Base-by-base conservation (phyloP, 306 rosid species). In the Fragaria nilgerrensis region DNA sequence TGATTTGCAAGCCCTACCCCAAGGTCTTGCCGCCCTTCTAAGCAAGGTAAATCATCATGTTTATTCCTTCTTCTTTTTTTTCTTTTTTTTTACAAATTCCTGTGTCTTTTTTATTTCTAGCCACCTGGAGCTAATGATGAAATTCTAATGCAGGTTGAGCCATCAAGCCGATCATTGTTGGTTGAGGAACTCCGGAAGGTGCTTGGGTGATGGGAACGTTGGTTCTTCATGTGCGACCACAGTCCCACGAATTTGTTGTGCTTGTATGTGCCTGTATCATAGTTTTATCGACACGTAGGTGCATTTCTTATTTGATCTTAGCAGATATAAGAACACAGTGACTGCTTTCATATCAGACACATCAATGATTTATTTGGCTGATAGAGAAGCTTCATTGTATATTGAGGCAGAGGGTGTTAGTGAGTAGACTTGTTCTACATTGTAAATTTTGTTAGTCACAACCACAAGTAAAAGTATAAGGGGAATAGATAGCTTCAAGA, bases 1-100 rank as follows among this genome's bases (percentile, higher is more conserved):
- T 55, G 97, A 89, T 87, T 84, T 95, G 87, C 91, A 90, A 85
- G 97, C 94, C 74, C 82, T 95, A 71, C 97, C 99, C 80, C 97
- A 87, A 81, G 97, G 97, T 79, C 92, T 95, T 79, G 90, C 97
- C 61, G 87, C 97, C 74, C 92, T 95, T 86, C 77, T 95, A 87
- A 89, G 89, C 97, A 90, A 92, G 94, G 99, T 95, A 87, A 85
- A 37, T 52, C 41, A 59, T 78, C 78, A 19, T n/a, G 22, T 58
- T 58, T 45, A 27, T 9, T 43, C 50, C 1, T 27, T 27, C 1
- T 27, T 27, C 1, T 27, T 27, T 27, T 32, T 39, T 39, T 39
- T 39, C 0, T 41, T 41, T 62, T n/a, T 73, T 77, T 2, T 55
- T 50, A 71, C 7, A 44, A 70, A 48, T 73, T 75, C 76, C 73